These are phyloP conservation scores for Hypsizygus marmoreus DNA, from an alignment of 768 basidiomycete genomes.

Conservation along the genomic window DNA sequence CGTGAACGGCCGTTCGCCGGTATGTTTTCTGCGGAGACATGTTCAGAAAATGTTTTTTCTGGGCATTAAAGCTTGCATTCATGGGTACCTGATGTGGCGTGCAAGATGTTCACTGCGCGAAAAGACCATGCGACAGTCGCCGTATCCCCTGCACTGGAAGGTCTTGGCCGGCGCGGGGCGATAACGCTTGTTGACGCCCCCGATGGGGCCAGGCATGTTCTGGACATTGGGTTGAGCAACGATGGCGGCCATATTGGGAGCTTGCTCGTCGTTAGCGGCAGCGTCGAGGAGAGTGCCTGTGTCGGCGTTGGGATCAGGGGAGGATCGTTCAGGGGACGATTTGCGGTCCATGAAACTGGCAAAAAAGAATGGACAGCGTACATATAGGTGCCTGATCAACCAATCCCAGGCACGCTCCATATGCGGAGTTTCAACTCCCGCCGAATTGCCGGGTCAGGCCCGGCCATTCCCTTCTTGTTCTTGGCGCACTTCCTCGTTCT, in stretches of 20 bases:
- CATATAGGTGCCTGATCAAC: slow-evolving; percentile 29
- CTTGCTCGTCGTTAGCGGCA: slow-evolving; percentile 7
- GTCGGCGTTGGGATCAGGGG: slow-evolving; percentile 22
- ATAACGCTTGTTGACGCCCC: slow-evolving; percentile 58
- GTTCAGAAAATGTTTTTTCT: too few relatives aligned
- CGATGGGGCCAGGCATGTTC: slow-evolving; percentile 24
- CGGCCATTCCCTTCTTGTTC: background rate
- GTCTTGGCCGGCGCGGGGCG: slow-evolving; percentile 88
- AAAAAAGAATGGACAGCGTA: slow-evolving; percentile 17
- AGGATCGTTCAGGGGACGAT: slow-evolving; percentile 31
- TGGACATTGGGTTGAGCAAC: slow-evolving; percentile 19
- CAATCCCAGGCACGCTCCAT: slow-evolving; percentile 9
- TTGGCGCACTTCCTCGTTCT: background rate
- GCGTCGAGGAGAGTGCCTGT: slow-evolving; percentile 14
- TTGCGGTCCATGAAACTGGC: slow-evolving; percentile 29
- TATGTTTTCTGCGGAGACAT: slow-evolving; percentile 77
- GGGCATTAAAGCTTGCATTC: too few relatives aligned
- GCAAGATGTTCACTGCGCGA: slow-evolving; percentile 94
- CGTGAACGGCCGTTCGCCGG: slow-evolving; percentile 93
- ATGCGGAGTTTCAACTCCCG: slow-evolving; percentile 13
- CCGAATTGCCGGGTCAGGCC: slow-evolving; percentile 4
- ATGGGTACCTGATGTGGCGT: slow-evolving; percentile 91
- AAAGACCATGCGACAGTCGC: slow-evolving; percentile 97
- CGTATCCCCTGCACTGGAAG: slow-evolving; percentile 93
- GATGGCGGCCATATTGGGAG: slow-evolving; percentile 26